Evolutionary conservation across 108 stramenopile species (phyloP).

Genomic region (Aurantiochytrium sp.): DNA sequence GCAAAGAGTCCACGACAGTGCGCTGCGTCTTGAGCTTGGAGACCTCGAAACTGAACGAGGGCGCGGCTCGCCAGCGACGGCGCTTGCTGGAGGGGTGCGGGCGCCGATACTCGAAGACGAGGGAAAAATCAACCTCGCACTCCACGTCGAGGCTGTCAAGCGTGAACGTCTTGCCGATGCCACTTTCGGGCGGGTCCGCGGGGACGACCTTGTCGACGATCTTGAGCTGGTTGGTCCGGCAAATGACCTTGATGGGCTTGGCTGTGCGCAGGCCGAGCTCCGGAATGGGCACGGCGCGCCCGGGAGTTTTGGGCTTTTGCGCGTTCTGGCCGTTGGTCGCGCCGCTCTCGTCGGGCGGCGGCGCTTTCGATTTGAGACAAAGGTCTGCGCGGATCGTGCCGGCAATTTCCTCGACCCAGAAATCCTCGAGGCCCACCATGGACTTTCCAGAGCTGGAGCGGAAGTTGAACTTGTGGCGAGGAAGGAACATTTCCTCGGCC

Average conservation of each 20-base stretch:
- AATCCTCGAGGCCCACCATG: background rate
- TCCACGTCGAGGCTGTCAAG: constrained; percentile 1
- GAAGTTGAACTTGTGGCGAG: background rate
- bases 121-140: background rate
- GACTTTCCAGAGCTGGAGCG: background rate
- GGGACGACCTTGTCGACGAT: background rate
- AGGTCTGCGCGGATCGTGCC: background rate
- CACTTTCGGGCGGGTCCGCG: background rate
- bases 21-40: constrained; percentile 8
- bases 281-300: background rate
- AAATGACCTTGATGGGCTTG: background rate
- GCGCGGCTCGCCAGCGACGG: background rate
- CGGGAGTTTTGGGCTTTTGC: background rate
- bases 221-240: background rate
- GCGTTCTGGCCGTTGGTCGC: background rate
- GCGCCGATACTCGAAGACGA: background rate
- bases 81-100: background rate
- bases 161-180: background rate
- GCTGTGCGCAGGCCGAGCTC: background rate
- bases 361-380: background rate
- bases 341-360: background rate
- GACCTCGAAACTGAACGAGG: background rate
- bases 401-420: background rate
- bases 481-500: background rate
- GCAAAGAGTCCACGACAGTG: background rate